phyloP scores from a whole-genome alignment of 169 alveolate genomes.

The Plasmodium vivax region DNA sequence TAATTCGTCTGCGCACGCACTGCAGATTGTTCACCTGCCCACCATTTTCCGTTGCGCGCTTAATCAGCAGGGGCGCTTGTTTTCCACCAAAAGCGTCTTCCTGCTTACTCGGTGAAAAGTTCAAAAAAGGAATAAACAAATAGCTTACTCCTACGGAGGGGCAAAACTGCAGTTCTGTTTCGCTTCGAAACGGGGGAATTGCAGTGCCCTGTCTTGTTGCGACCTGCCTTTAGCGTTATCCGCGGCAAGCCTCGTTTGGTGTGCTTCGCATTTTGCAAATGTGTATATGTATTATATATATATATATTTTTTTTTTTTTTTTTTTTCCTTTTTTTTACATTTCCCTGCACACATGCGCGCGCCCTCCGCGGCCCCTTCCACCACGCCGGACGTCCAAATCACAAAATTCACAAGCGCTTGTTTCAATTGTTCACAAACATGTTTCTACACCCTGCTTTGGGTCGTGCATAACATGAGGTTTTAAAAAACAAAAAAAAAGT shows the following conservation, averaged over 20 bases:
- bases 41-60: background rate
- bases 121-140: background rate
- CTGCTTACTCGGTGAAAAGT: background rate
- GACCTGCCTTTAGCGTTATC: background rate
- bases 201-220: slow-evolving; percentile 1
- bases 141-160: background rate
- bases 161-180: background rate
- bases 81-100: background rate
- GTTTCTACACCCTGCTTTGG: background rate
- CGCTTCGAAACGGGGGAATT: background rate
- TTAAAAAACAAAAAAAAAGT: background rate
- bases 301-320: background rate
- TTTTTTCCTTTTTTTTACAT: background rate
- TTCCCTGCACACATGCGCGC: background rate
- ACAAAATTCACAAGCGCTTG: background rate
- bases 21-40: background rate
- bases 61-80: background rate
- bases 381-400: background rate
- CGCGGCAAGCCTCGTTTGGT: background rate
- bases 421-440: background rate
- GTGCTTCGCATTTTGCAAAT: background rate
- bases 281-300: background rate
- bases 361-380: background rate
- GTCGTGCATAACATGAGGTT: background rate
- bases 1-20: background rate